Conservation (phyloP, 306 rosid species). For the Malus fusca region DNA sequence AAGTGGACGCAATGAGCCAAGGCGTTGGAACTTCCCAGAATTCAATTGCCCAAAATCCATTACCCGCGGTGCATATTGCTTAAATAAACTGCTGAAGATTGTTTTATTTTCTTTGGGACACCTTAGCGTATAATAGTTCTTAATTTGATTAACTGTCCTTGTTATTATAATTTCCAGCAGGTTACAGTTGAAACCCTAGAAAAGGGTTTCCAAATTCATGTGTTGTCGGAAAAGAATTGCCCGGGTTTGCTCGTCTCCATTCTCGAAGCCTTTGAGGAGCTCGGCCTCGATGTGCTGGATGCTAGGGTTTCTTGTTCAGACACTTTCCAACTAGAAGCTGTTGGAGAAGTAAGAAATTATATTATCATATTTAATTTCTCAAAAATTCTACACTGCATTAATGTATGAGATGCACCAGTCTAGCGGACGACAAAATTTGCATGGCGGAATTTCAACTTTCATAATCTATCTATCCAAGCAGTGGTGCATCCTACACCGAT, state of each 20-base stretch:
- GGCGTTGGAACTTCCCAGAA: slow-evolving; percentile 36
- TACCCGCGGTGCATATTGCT: slow-evolving; percentile 34
- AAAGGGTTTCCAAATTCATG: slow-evolving; percentile 66
- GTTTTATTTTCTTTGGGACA: background rate
- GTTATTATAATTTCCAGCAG: slow-evolving; percentile 21
- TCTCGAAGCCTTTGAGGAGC: slow-evolving; percentile 67
- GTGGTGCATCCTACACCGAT: background rate
- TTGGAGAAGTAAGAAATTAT: slow-evolving; percentile 52
- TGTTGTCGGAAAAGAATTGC: slow-evolving; percentile 49
- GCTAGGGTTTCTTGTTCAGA: slow-evolving; percentile 91
- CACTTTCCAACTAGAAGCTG: slow-evolving; percentile 66
- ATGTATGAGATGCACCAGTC: background rate
- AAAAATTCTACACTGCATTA: too few relatives aligned
- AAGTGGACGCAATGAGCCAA: slow-evolving; percentile 46
- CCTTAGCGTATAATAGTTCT: background rate
- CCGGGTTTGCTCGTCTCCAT: slow-evolving; percentile 66
- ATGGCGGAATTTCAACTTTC: background rate
- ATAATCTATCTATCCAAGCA: background rate
- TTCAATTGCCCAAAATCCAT: slow-evolving; percentile 29
- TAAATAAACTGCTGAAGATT: background rate
- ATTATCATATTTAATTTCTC: background rate
- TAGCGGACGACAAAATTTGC: background rate
- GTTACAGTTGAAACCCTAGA: slow-evolving; percentile 67
- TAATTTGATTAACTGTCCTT: background rate
- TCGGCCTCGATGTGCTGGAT: slow-evolving; percentile 79